Conservation (phyloP, 2,329 filamentous ascomycete species). For the Neospermospora avenae region DNA sequence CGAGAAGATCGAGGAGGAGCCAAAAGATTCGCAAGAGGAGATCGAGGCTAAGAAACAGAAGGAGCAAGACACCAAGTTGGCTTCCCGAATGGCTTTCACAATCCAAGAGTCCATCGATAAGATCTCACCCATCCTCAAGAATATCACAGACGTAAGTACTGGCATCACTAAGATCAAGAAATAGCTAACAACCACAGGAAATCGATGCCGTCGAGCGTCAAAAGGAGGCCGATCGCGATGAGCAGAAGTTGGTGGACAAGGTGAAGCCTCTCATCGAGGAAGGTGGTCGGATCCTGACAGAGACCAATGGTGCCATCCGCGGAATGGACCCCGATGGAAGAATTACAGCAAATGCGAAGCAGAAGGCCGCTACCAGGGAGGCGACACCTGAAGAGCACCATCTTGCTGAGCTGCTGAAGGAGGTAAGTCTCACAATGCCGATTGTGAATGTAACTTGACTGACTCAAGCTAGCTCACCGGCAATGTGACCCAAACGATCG, state of each 20-base stretch:
- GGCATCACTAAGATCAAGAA: conserved; percentile 19
- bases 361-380: conserved; percentile 70
- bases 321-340: conserved; percentile 85
- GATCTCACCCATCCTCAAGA: conserved; percentile 79
- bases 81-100: conserved; percentile 68
- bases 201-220: conserved; percentile 78
- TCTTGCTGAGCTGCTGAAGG: conserved; percentile 81
- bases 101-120: conserved; percentile 79
- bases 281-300: conserved; percentile 74
- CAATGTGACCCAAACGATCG: conserved; percentile 77
- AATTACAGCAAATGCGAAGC: conserved; percentile 82
- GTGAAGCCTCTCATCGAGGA: conserved; percentile 89
- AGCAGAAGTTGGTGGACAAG: conserved; percentile 81
- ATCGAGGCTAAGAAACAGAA: conserved; percentile 53
- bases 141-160: conserved; percentile 70
- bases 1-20: conserved; percentile 38
- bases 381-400: conserved; percentile 80
- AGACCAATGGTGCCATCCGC: conserved; percentile 82
- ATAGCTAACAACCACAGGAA: conserved; percentile 46
- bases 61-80: conserved; percentile 71
- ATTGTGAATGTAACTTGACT: neutral
- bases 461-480: conserved; percentile 58
- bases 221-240: conserved; percentile 82
- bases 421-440: conserved; percentile 40
- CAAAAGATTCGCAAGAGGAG: conserved; percentile 55